Conservation (phyloP, 768 basidiomycete genomes). For the Infundibulicybe gibba region DNA sequence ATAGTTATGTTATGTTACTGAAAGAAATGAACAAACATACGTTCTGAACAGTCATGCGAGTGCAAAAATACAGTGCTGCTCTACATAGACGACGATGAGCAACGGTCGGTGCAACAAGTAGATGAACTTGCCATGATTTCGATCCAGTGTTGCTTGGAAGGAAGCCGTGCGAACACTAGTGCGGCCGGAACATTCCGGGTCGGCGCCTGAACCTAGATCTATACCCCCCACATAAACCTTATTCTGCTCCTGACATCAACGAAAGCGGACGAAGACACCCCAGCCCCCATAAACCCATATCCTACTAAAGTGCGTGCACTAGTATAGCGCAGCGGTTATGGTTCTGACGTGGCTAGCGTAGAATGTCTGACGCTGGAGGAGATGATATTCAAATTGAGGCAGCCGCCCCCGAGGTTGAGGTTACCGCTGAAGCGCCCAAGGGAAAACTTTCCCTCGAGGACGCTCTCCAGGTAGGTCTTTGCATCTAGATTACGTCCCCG, state of each 20-base stretch:
- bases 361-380: constrained; percentile 94
- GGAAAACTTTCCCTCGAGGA: constrained; percentile 96
- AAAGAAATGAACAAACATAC: constrained; percentile 40
- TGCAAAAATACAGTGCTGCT: constrained; percentile 75
- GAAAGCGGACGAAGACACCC: constrained; percentile 95
- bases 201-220: constrained; percentile 47
- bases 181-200: constrained; percentile 38
- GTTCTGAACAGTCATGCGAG: constrained; percentile 73
- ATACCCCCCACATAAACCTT: constrained; percentile 37
- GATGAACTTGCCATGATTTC: constrained; percentile 27
- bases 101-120: not conserved
- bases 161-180: constrained; percentile 9
- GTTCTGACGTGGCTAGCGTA: constrained; percentile 13
- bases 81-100: constrained; percentile 22
- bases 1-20: constrained; percentile 23
- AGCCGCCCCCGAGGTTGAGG: constrained; percentile 68
- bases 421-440: constrained; percentile 85
- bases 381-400: constrained; percentile 84
- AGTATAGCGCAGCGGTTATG: too few relatives aligned
- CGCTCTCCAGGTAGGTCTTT: constrained; percentile 67
- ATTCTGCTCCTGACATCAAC: constrained; percentile 79
- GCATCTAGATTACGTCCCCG: not conserved
- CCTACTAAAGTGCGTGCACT: constrained; percentile 34
- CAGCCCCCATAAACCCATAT: constrained; percentile 22
- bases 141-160: constrained; percentile 16